These are phyloP conservation scores for Ceratobasidium sp. DNA, from an alignment of 1,284 basidiomycete genomes.

Conservation along the genomic window DNA sequence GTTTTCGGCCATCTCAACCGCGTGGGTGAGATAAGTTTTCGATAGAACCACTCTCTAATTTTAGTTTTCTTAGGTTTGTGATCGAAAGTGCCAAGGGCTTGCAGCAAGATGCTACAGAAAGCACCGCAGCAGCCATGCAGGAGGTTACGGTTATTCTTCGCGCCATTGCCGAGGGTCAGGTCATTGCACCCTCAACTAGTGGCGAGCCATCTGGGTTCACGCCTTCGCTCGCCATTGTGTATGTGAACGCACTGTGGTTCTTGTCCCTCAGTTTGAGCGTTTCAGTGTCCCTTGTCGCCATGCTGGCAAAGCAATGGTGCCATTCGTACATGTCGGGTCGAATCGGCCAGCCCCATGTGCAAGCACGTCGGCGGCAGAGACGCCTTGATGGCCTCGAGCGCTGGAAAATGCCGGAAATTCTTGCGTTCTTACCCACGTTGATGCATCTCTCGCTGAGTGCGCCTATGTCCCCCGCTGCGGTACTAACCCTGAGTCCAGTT, in stretches of 20 bases:
- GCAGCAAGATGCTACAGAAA: slow-evolving; percentile 7
- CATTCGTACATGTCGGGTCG: slow-evolving; percentile 39
- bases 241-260: slow-evolving; percentile 32
- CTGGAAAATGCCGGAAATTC: slow-evolving; percentile 42
- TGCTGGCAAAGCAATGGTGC: slow-evolving; percentile 44
- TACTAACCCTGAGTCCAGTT: background rate
- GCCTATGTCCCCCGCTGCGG: background rate
- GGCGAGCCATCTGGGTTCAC: background rate
- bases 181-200: background rate
- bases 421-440: slow-evolving; percentile 27
- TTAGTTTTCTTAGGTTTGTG: slow-evolving; percentile 12
- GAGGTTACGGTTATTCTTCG: slow-evolving; percentile 25
- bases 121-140: slow-evolving; percentile 9
- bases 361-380: slow-evolving; percentile 31
- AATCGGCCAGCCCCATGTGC: slow-evolving; percentile 28
- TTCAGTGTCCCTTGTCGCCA: slow-evolving; percentile 31
- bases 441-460: slow-evolving; percentile 37
- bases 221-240: slow-evolving; percentile 16
- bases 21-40: background rate
- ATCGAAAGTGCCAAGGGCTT: slow-evolving; percentile 30
- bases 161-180: background rate
- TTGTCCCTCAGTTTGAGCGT: slow-evolving; percentile 36
- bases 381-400: slow-evolving; percentile 32
- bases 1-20: slow-evolving; percentile 35
- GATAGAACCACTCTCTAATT: background rate